phyloP scores from a whole-genome alignment of 805 yeast species.

The Saccharomyces paradoxus region DNA sequence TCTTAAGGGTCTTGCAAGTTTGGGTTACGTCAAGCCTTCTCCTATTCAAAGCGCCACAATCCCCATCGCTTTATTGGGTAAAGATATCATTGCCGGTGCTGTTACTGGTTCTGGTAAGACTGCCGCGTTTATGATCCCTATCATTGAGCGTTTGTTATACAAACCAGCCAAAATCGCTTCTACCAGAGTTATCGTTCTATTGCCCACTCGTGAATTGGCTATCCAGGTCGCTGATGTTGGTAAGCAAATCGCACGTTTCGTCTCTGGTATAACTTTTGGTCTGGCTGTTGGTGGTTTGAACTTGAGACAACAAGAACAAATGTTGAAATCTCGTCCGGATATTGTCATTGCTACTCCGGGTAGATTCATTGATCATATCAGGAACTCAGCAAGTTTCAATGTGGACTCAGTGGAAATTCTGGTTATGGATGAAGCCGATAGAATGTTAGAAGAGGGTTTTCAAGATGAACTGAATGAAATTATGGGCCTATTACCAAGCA shows the following conservation, averaged over 20 bases:
- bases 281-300: conserved; percentile 97
- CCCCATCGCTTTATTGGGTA: conserved; percentile 88
- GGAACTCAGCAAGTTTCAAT: conserved; percentile 88
- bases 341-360: conserved; percentile 98
- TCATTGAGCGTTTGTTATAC: conserved; percentile 81
- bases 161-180: conserved; percentile 81
- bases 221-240: conserved; percentile 95
- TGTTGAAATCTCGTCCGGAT: conserved; percentile 86
- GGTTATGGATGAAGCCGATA: conserved; percentile 95
- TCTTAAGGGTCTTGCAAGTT: conserved; percentile 66
- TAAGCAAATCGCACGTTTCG: conserved; percentile 68
- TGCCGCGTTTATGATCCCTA: conserved; percentile 95
- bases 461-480: conserved; percentile 91
- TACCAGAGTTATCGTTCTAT: conserved; percentile 81
- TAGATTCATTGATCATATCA: conserved; percentile 91
- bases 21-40: conserved; percentile 84
- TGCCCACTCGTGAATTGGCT: conserved; percentile 97
- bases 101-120: conserved; percentile 99
- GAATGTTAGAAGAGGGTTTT: conserved; percentile 99
- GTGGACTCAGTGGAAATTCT: conserved; percentile 88
- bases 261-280: conserved; percentile 74
- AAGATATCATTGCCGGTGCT: conserved; percentile 97
- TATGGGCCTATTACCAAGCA: conserved; percentile 73
- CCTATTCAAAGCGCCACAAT: conserved; percentile 91
- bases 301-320: conserved; percentile 91